These are phyloP conservation scores for Aureobasidium musti DNA, from an alignment of 2,329 filamentous ascomycete genomes.

Conservation along the genomic window DNA sequence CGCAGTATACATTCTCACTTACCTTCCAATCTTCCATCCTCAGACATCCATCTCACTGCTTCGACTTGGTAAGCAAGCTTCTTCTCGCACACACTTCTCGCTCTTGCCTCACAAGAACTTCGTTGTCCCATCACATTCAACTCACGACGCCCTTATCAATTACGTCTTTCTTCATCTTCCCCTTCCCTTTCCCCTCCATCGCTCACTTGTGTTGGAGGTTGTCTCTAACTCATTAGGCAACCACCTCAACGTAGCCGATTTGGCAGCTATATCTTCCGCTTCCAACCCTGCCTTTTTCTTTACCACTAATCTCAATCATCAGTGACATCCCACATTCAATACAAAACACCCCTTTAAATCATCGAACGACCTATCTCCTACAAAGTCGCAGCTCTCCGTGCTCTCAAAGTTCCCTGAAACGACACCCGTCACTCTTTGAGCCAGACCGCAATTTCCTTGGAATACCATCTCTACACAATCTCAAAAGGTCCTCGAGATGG, in stretches of 20 bases:
- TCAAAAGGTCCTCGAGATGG: background rate
- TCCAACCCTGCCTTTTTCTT: background rate
- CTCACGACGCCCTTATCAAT: background rate
- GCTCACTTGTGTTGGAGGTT: background rate
- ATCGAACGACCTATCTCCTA: background rate
- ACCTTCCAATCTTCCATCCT: too few species aligned
- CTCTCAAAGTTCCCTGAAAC: too few species aligned
- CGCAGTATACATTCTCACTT: too few species aligned
- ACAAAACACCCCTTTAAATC: too few species aligned
- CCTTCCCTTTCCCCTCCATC: background rate
- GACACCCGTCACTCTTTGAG: background rate
- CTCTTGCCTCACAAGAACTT: background rate
- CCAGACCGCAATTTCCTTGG: background rate
- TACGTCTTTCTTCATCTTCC: background rate
- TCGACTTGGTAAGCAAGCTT: background rate
- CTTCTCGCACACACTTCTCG: background rate
- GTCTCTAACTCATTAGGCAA: background rate
- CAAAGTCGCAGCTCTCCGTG: too few species aligned
- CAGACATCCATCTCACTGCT: background rate
- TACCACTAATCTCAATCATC: background rate
- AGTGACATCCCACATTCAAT: background rate
- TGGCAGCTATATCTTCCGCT: background rate
- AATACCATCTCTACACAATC: background rate
- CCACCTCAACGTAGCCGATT: background rate
- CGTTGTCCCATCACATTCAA: background rate